Evolutionary conservation across 192 early-diverging fungal genomes (phyloP).

Genomic region (Endogone sp.): DNA sequence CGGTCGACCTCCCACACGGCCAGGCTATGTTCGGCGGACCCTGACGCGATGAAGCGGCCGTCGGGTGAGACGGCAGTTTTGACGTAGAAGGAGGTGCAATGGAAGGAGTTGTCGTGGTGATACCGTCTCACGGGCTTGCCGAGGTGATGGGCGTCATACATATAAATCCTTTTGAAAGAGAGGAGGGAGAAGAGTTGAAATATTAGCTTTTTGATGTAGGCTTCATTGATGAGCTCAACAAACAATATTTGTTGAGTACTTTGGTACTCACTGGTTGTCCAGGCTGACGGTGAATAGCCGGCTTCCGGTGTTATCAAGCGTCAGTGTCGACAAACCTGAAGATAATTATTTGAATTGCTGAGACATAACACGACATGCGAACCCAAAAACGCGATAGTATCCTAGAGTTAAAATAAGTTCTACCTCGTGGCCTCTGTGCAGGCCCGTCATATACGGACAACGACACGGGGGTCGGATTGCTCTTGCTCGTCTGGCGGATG

Average conservation of each 20-base stretch:
- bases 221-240: too few species aligned
- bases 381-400: too few species aligned
- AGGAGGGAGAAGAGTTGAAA: background rate
- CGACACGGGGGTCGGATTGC: slow-evolving; percentile 34
- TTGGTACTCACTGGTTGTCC: slow-evolving; percentile 45
- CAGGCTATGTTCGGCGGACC: slow-evolving; percentile 58
- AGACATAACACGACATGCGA: background rate
- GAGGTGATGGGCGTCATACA: slow-evolving; percentile 57
- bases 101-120: slow-evolving; percentile 48
- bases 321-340: slow-evolving; percentile 62
- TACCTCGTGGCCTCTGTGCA: slow-evolving; percentile 25
- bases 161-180: slow-evolving; percentile 61
- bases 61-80: slow-evolving; percentile 68
- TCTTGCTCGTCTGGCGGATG: slow-evolving; percentile 43
- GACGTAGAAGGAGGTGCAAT: slow-evolving; percentile 65
- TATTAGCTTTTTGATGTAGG: too few species aligned
- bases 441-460: slow-evolving; percentile 28
- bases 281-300: slow-evolving; percentile 70
- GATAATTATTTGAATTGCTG: too few species aligned
- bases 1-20: slow-evolving; percentile 69
- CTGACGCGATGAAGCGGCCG: slow-evolving; percentile 64
- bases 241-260: too few species aligned
- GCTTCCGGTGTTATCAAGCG: slow-evolving; percentile 57
- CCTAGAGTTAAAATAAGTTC: too few species aligned
- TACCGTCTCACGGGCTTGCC: slow-evolving; percentile 45